Conservation (phyloP, 306 rosid species). For the Vicia sativa region DNA sequence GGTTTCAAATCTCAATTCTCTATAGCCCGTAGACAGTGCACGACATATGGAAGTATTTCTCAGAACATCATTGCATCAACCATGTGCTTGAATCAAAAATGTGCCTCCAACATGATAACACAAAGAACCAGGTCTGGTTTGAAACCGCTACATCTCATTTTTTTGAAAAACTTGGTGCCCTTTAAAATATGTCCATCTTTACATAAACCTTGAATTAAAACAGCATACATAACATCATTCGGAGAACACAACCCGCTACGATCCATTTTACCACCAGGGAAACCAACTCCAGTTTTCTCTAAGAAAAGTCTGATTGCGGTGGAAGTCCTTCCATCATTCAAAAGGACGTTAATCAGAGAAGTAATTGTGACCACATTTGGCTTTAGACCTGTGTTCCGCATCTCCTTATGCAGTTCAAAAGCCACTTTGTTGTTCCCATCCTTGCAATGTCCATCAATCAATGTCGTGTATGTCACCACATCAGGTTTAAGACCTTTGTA, state of each 20-base stretch:
- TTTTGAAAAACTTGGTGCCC: conserved; percentile 61
- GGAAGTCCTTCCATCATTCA: conserved; percentile 59
- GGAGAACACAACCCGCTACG: conserved; percentile 31
- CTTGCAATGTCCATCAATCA: too few relatives aligned
- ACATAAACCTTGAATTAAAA: too few relatives aligned
- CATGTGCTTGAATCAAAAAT: conserved; percentile 50
- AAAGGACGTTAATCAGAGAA: conserved; percentile 71
- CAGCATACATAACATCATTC: too few relatives aligned
- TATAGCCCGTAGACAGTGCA: conserved; percentile 54
- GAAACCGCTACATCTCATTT: conserved; percentile 64
- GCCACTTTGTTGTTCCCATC: too few relatives aligned
- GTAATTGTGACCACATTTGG: too few relatives aligned
- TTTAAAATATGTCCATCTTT: conserved; percentile 58
- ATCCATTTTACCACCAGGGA: conserved; percentile 20
- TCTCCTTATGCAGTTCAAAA: too few relatives aligned
- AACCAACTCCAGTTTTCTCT: conserved; percentile 44
- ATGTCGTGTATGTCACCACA: too few relatives aligned
- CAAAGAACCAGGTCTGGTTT: conserved; percentile 56
- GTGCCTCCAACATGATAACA: conserved; percentile 54
- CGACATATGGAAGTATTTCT: conserved; percentile 39
- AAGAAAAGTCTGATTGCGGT: conserved; percentile 60
- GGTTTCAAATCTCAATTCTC: conserved; percentile 47
- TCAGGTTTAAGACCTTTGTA: conserved; percentile 63
- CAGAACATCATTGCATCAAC: conserved; percentile 65
- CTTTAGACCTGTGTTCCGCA: too few relatives aligned